phyloP scores from a whole-genome alignment of 176 grass and related monocot genomes.

The Miscanthus lutarioriparius region DNA sequence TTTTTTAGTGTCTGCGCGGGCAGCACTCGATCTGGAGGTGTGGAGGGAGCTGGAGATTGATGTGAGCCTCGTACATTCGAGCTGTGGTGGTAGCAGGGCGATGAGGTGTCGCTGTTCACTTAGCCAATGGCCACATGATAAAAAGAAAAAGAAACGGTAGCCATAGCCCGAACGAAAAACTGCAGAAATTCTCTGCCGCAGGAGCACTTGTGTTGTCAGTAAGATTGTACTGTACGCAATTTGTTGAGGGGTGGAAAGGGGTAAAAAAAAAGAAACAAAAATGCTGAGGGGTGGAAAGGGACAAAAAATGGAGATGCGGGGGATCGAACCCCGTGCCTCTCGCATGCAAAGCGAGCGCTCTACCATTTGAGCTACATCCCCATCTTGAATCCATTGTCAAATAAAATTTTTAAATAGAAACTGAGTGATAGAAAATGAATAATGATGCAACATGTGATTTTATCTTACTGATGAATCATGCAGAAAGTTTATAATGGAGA shows the following conservation, averaged over 20 bases:
- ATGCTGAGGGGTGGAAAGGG: too few relatives aligned
- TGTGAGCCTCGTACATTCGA: not conserved
- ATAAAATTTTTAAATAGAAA: too few relatives aligned
- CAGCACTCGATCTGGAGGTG: not conserved
- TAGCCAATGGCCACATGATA: not conserved
- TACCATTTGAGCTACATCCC: constrained; percentile 97
- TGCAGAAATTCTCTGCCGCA: not conserved
- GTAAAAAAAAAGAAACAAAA: too few relatives aligned
- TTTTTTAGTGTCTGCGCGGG: not conserved
- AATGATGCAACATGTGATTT: too few relatives aligned
- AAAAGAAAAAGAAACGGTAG: not conserved
- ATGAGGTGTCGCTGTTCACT: not conserved
- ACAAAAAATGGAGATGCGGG: constrained; percentile 48
- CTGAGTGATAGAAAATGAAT: too few relatives aligned
- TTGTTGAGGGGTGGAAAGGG: too few relatives aligned
- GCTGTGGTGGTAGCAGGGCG: not conserved
- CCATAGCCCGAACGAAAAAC: not conserved
- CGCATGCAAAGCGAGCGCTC: constrained; percentile 99
- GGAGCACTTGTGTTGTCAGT: not conserved
- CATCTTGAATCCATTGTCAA: too few relatives aligned
- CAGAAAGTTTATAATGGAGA: too few relatives aligned
- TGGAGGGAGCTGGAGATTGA: not conserved
- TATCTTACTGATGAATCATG: too few relatives aligned
- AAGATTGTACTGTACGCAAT: not conserved
- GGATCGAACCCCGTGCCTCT: constrained; percentile 98